Conservation (phyloP, 1,284 basidiomycete species). For the Sporisorium iseilematis-ciliati region DNA sequence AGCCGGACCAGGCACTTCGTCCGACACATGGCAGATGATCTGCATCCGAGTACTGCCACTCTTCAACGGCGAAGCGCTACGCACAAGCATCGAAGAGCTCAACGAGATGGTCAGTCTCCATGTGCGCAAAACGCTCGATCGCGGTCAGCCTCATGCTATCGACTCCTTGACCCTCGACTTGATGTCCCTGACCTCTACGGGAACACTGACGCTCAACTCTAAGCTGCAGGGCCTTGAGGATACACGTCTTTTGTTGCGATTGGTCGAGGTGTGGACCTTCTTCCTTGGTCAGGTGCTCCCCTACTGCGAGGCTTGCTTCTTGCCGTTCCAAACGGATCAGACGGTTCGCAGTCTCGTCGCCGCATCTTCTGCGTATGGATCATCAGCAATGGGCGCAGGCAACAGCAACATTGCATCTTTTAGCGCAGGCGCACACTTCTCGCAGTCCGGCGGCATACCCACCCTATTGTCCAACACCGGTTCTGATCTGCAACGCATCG, state of each 20-base stretch:
- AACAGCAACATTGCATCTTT: slow-evolving; percentile 9
- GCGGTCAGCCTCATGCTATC: slow-evolving; percentile 71
- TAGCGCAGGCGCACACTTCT: slow-evolving; percentile 20
- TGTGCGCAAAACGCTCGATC: slow-evolving; percentile 74
- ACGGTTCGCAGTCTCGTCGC: slow-evolving; percentile 54
- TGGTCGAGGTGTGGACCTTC: slow-evolving; percentile 91
- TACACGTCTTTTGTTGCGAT: slow-evolving; percentile 78
- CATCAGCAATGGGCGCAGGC: slow-evolving; percentile 8
- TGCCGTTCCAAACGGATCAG: slow-evolving; percentile 70
- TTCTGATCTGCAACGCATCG: slow-evolving; percentile 72
- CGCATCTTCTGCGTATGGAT: slow-evolving; percentile 13
- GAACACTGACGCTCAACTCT: slow-evolving; percentile 90
- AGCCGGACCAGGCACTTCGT: slow-evolving; percentile 31
- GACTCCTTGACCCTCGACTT: slow-evolving; percentile 81
- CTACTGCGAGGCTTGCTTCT: slow-evolving; percentile 79
- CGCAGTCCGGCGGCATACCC: slow-evolving; percentile 17
- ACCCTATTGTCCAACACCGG: slow-evolving; percentile 19
- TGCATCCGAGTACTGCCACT: slow-evolving; percentile 88
- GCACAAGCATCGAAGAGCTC: slow-evolving; percentile 89
- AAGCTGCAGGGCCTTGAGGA: slow-evolving; percentile 77
- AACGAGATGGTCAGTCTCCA: slow-evolving; percentile 80
- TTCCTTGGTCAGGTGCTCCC: slow-evolving; percentile 94
- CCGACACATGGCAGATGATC: slow-evolving; percentile 77
- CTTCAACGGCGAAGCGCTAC: slow-evolving; percentile 91
- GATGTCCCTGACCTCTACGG: slow-evolving; percentile 82